Conservation (phyloP, 176 grass and related monocot genomes). For the Musa troglodytarum region DNA sequence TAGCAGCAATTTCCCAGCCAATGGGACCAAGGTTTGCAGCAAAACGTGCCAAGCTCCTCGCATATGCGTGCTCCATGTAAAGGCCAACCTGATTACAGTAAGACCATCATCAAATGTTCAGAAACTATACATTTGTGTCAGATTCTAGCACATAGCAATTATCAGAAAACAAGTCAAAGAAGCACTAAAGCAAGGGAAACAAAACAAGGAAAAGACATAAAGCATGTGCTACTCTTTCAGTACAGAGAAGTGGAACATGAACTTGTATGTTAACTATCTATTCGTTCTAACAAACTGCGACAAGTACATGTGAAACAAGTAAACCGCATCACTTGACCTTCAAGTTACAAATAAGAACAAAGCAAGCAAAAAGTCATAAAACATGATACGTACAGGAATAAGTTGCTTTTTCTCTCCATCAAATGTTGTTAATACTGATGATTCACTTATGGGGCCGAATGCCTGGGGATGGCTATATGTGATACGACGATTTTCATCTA, state of each 20-base stretch:
- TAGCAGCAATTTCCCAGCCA: slow-evolving; percentile 65
- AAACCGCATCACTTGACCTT: background rate
- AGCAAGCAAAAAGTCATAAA: background rate
- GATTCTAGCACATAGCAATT: background rate
- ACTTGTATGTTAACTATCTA: background rate
- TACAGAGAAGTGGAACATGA: background rate
- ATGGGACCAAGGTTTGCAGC: slow-evolving; percentile 53
- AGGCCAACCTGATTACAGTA: slow-evolving; percentile 44
- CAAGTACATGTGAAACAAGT: background rate
- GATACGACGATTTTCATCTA: slow-evolving; percentile 64
- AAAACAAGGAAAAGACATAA: background rate
- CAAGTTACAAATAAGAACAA: background rate
- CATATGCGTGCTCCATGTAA: slow-evolving; percentile 51
- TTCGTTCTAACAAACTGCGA: background rate
- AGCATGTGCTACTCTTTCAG: background rate
- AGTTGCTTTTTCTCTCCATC: slow-evolving; percentile 53
- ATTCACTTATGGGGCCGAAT: slow-evolving; percentile 39
- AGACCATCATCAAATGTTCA: background rate
- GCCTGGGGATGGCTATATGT: slow-evolving; percentile 54
- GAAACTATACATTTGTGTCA: background rate
- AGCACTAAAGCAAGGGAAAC: background rate
- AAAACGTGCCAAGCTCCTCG: slow-evolving; percentile 71
- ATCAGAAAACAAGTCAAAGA: background rate
- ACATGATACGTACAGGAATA: slow-evolving; percentile 52
- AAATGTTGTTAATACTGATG: slow-evolving; percentile 45